Base-by-base conservation (phyloP, 768 basidiomycete species). In the Lentinus brumalis region DNA sequence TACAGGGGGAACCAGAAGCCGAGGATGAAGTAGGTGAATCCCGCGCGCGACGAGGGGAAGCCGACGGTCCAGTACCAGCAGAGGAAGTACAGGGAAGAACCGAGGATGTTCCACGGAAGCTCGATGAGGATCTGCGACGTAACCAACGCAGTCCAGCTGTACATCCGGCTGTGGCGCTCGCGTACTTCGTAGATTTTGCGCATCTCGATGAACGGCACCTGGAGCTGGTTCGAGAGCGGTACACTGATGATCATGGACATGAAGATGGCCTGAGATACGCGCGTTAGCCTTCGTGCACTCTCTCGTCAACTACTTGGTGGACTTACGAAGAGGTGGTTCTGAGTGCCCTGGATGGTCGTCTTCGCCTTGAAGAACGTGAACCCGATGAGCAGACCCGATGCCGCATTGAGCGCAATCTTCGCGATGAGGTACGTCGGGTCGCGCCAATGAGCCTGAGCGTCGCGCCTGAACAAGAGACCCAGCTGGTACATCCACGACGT, bases 51-150 rank as follows among this genome's bases (percentile, higher is more conserved):
- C 15, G 70, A 65, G 5, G 70, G 67, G 63, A 74, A 77, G 4
- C 78, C 79, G 52, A 81, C 76, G 8, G 78, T 73, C 77, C 78
- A 83, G 65, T 78, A 83, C 81, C 80, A 84, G 69, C 78, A 78
- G 47, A 77, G 46, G 69, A 78, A 83, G 69, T 77, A 77, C 18
- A 83, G 6, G 9, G 78, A 72, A 0, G 77, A 75, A 8, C 70
- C 70, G 44, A 76, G 15, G 18, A 80, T 76, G 59, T 81, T 81
- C 70, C 79, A 77, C 15, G 79, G 79, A 1, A 79, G 46, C 67
- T 82, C 81, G 38, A 74, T 73, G 38, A 77, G 58, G 50, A 76
- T 65, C 62, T 76, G 76, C 4, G 76, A 68, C 5, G 73, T 71
- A 50, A 75, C 45, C 38, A 76, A 68, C 16, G 76, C 71, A 8